Base-by-base conservation (phyloP, 257 asterid species). In the Lantana camara region DNA sequence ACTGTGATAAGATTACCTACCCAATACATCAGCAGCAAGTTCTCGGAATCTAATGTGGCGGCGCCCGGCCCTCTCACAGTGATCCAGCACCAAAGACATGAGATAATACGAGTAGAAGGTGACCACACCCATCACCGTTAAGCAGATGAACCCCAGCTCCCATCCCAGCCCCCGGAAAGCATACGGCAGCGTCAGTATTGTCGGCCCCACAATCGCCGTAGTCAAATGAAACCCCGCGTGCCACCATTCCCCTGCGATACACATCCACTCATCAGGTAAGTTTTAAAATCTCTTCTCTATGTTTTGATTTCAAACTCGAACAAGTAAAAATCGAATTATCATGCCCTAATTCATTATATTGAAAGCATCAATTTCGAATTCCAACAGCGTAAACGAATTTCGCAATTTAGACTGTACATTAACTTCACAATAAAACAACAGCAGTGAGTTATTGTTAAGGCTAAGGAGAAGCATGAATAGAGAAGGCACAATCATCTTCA, bases 121-220 rank as follows among this genome's bases (percentile, higher is more conserved):
- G 4, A 86, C 96, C 10, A 71, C 9, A 0, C 96, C 97, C 99
- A 94, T 94, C 65, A 70, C 87, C 68, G 99, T 90, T 9, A 93
- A 66, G 78, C 89, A 88, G 7, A 88, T n/a, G 67, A 87, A 61
- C 3, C 97, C 99, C 42, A 75, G 15, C 23, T 69, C 77, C 99
- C 99, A 93, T 17, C 99, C 99, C 7, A 93, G 73, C 7, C 99
- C 99, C 51, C 96, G 81, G 82, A 93, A 93, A 0, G 85, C 89
- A 70, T 84, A 93, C 22, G 97, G 99, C 80, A 93, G 71, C 53
- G 96, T 87, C 57, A 90, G 79, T 51, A 90, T 73, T 7, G 95
- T 82, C 56, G 99, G 97, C 1, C 99, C 99, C 72, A 93, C 99
- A 7, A 90, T 93, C 63, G 99, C 99, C 73, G 99, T 93, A 54